phyloP scores from a whole-genome alignment of 2,329 filamentous ascomycete genomes.

The Furcasterigmium furcatum region DNA sequence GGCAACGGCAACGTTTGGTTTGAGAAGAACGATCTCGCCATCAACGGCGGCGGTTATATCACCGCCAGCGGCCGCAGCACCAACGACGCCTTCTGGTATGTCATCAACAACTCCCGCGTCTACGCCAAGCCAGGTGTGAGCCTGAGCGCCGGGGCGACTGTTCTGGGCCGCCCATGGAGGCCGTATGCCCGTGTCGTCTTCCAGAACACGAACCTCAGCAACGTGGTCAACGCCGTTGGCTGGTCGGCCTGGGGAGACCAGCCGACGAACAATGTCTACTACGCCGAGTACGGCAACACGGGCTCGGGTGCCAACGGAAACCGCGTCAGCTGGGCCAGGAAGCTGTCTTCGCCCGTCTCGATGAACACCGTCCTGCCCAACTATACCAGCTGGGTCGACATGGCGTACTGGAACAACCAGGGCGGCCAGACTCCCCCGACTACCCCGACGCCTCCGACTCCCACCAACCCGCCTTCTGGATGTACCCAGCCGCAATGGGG shows the following conservation, averaged over 20 bases:
- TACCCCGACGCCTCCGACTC: background rate
- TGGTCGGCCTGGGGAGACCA: conserved; percentile 54
- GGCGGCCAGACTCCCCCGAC: background rate
- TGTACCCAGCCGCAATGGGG: conserved; percentile 16
- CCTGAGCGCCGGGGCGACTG: conserved; percentile 34
- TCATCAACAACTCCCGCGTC: conserved; percentile 40
- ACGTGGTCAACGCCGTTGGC: conserved; percentile 55
- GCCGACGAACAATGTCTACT: conserved; percentile 49
- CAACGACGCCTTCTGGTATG: conserved; percentile 37
- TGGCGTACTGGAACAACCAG: conserved; percentile 7
- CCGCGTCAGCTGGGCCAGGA: conserved; percentile 39
- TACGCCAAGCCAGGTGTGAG: conserved; percentile 30
- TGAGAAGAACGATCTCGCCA: conserved; percentile 33
- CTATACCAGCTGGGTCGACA: conserved; percentile 9
- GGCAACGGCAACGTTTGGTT: conserved; percentile 40
- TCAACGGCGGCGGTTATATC: conserved; percentile 31
- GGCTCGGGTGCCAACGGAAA: conserved; percentile 53
- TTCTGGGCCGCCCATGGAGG: conserved; percentile 46
- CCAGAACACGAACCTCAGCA: conserved; percentile 44
- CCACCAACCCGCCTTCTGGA: background rate
- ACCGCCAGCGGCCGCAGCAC: conserved; percentile 40
- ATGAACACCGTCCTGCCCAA: conserved; percentile 15
- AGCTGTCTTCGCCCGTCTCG: conserved; percentile 28
- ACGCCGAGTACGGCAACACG: conserved; percentile 57
- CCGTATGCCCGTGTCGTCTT: conserved; percentile 44